Evolutionary conservation across 2,329 filamentous ascomycete species (phyloP).

Genomic region (Setomelanomma holmii): DNA sequence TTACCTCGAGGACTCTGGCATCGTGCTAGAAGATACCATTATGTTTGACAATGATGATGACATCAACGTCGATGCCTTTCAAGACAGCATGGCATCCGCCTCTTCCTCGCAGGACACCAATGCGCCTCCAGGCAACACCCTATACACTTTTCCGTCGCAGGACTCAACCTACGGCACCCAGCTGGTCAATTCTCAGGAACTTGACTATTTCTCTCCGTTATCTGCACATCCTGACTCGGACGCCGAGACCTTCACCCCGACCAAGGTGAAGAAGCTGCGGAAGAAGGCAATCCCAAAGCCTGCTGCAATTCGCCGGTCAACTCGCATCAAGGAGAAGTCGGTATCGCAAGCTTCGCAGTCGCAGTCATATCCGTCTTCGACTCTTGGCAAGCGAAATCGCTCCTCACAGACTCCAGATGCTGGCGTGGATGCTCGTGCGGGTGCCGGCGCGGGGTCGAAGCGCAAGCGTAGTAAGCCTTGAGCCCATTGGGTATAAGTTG

Average conservation of each 20-base stretch:
- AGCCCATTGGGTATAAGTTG: too few species aligned
- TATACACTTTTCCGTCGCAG: too few species aligned
- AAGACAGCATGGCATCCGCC: background rate
- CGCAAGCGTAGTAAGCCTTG: too few species aligned
- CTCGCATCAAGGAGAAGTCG: background rate
- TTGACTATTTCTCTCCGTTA: background rate
- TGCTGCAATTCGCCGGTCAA: background rate
- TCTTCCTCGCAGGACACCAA: background rate
- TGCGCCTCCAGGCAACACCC: too few species aligned
- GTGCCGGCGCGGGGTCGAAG: too few species aligned
- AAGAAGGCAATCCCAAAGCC: background rate
- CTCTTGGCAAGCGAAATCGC: background rate
- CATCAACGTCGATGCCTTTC: background rate
- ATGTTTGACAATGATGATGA: background rate
- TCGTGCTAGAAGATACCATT: background rate
- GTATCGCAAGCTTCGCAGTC: background rate
- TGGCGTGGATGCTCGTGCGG: too few species aligned
- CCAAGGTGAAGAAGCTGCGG: background rate
- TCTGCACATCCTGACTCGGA: background rate
- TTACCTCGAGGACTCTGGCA: slow-evolving; percentile 2
- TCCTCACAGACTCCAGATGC: too few species aligned
- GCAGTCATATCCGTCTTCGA: background rate
- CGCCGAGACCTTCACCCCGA: background rate
- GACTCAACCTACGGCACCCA: slow-evolving; percentile 1
- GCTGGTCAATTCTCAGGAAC: slow-evolving; percentile 1